Conservation (phyloP, 2,329 filamentous ascomycete genomes). For the Fusarium praegraminearum region DNA sequence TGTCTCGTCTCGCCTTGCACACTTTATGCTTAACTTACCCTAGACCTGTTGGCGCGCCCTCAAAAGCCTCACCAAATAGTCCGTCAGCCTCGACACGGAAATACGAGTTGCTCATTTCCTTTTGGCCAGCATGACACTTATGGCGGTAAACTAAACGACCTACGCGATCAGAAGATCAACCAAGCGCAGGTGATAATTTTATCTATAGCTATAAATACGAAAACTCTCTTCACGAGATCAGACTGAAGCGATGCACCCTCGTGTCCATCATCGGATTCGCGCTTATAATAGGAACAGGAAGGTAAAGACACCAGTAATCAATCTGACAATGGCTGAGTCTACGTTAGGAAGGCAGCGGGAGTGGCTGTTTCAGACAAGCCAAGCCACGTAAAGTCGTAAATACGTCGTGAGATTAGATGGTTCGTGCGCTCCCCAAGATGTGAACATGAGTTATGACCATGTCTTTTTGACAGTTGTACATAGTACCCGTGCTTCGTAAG, state of each 20-base stretch:
- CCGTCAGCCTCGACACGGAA: not conserved
- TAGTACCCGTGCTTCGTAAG: not conserved
- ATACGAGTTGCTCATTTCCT: constrained; percentile 8
- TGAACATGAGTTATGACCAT: constrained; percentile 1
- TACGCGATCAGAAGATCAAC: constrained; percentile 5
- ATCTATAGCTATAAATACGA: not conserved
- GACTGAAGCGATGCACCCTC: not conserved
- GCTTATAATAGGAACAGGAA: not conserved
- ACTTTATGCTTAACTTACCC: not conserved
- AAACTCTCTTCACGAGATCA: not conserved
- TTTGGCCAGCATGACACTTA: not conserved
- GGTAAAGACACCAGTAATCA: constrained; percentile 10
- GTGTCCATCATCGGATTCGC: not conserved
- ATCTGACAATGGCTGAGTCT: constrained; percentile 15
- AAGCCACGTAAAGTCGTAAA: not conserved
- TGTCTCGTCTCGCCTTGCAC: not conserved
- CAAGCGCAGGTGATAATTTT: not conserved
- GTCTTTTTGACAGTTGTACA: not conserved
- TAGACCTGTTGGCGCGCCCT: not conserved
- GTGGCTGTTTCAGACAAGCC: constrained; percentile 21
- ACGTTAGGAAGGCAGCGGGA: constrained; percentile 19
- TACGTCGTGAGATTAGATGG: not conserved
- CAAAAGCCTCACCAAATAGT: not conserved
- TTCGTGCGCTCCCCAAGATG: not conserved
- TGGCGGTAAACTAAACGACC: not conserved